These are phyloP conservation scores for Boletus reticuloceps DNA, from an alignment of 768 basidiomycete genomes.

Conservation along the genomic window DNA sequence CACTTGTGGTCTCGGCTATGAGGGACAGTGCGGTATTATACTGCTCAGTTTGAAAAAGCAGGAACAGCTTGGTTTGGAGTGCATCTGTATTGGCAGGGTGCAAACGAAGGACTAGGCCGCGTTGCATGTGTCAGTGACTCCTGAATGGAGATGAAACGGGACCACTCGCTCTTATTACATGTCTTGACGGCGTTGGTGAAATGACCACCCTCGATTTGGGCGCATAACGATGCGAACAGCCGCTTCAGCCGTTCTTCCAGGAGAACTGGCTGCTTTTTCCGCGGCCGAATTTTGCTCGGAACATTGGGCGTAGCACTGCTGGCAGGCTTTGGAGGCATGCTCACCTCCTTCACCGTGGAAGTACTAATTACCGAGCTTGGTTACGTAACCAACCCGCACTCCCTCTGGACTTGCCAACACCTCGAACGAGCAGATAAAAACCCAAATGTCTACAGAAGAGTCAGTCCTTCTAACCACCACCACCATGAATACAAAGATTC, in stretches of 20 bases:
- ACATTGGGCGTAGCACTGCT: slow-evolving; percentile 4
- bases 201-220: slow-evolving; percentile 89
- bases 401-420: neutral
- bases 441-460: slow-evolving; percentile 54
- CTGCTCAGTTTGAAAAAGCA: slow-evolving; percentile 84
- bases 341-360: neutral
- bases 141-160: slow-evolving; percentile 19
- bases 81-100: slow-evolving; percentile 70
- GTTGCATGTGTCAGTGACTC: slow-evolving; percentile 17
- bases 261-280: slow-evolving; percentile 21
- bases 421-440: slow-evolving; percentile 17
- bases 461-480: slow-evolving; percentile 29
- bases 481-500: neutral
- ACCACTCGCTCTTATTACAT: slow-evolving; percentile 79
- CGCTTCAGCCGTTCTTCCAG: slow-evolving; percentile 42
- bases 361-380: slow-evolving; percentile 19
- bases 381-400: slow-evolving; percentile 19
- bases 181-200: slow-evolving; percentile 85
- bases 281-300: slow-evolving; percentile 7
- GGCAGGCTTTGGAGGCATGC: slow-evolving; percentile 21
- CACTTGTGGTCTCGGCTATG: slow-evolving; percentile 32
- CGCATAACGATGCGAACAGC: slow-evolving; percentile 74
- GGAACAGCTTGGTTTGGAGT: slow-evolving; percentile 78
- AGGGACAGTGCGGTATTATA: slow-evolving; percentile 68
- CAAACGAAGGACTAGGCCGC: slow-evolving; percentile 61